These are phyloP conservation scores for Eruca vesicaria DNA, from an alignment of 441 rosid genomes.

Conservation along the genomic window DNA sequence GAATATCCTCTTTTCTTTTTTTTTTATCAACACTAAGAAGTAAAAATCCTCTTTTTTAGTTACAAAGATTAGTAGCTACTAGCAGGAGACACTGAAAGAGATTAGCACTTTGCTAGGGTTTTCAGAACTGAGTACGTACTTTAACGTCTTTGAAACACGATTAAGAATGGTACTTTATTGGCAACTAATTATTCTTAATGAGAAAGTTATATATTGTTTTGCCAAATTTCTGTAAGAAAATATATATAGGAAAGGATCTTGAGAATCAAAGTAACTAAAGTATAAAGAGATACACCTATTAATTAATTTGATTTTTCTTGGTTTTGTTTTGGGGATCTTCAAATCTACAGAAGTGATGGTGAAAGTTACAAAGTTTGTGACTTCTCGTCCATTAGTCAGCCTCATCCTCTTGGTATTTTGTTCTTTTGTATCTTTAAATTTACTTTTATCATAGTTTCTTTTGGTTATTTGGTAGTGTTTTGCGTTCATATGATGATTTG, in stretches of 20 bases:
- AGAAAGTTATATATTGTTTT: neutral
- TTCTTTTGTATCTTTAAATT: neutral
- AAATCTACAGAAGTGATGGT: conserved; percentile 21
- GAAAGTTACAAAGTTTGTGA: conserved; percentile 19
- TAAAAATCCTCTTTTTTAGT: neutral
- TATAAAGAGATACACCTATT: neutral
- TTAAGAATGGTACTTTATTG: neutral
- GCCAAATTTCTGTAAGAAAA: neutral
- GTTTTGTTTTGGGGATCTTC: neutral
- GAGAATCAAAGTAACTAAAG: conserved; percentile 3
- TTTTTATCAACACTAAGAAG: too few species aligned
- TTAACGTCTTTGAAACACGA: neutral
- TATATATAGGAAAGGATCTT: conserved; percentile 27
- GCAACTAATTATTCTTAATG: neutral
- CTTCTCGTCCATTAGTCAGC: conserved; percentile 26
- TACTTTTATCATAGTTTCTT: neutral
- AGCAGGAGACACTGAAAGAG: neutral
- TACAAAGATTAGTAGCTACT: neutral
- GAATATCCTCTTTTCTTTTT: too few species aligned
- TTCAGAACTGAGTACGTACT: neutral
- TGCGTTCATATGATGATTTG: neutral
- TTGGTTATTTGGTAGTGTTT: neutral
- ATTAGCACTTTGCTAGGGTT: neutral
- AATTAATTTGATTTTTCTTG: neutral
- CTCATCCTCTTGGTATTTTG: conserved; percentile 15